Conservation (phyloP, 2,329 filamentous ascomycete species). For the Trichophyton verrucosum region DNA sequence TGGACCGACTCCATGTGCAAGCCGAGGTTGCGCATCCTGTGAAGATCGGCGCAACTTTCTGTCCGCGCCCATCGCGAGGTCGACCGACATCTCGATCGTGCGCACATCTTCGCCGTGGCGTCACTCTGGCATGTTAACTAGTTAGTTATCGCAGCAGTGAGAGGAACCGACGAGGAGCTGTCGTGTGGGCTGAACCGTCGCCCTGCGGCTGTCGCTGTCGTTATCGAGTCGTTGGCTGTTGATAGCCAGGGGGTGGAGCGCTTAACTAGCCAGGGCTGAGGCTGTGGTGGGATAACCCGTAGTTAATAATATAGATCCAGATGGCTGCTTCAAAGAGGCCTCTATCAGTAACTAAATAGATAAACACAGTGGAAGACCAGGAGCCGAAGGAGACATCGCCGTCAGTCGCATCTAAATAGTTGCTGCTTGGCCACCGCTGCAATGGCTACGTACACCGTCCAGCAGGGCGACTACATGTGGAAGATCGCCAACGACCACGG, state of each 20-base stretch:
- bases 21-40: not conserved
- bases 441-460: constrained; percentile 10
- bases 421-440: not conserved
- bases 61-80: not conserved
- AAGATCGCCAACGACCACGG: constrained; percentile 27
- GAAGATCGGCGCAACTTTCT: not conserved
- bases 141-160: not conserved
- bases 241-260: no score
- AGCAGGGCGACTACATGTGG: constrained; percentile 14
- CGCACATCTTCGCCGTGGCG: no score
- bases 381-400: not conserved
- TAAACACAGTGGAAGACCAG: not conserved
- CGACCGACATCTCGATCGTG: not conserved
- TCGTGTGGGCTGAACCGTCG: not conserved
- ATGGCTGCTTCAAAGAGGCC: no score
- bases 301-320: not conserved
- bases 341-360: not conserved
- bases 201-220: not conserved
- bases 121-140: no score
- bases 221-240: not conserved
- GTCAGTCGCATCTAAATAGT: not conserved
- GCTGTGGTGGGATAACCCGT: no score
- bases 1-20: not conserved
- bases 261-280: no score
- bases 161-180: not conserved